These are phyloP conservation scores for Niveomyces coronatus DNA, from an alignment of 2,329 filamentous ascomycete genomes.

Conservation along the genomic window DNA sequence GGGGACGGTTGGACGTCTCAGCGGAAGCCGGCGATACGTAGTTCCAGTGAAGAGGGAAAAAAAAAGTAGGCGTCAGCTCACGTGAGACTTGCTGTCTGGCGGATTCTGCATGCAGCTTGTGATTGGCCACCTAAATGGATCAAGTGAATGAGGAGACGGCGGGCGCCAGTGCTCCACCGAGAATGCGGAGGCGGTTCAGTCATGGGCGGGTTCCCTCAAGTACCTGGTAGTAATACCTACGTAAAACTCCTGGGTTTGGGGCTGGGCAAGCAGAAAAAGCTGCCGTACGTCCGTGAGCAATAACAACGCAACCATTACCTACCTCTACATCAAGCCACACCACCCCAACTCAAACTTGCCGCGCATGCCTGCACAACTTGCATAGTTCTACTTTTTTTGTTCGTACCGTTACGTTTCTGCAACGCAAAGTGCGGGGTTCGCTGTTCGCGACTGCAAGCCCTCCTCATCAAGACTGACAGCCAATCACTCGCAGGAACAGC, in stretches of 20 bases:
- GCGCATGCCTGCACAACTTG: too few species aligned
- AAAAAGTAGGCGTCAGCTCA: slow-evolving; percentile 1
- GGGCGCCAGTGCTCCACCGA: slow-evolving; percentile 9
- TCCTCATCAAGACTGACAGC: slow-evolving; percentile 3
- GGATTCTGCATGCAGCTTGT: background rate
- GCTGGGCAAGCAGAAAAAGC: too few species aligned
- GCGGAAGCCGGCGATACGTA: slow-evolving; percentile 6
- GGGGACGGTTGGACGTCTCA: too few species aligned
- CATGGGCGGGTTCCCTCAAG: background rate
- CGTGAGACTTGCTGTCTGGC: background rate
- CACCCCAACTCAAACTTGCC: slow-evolving; percentile 10
- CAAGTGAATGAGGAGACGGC: slow-evolving; percentile 1
- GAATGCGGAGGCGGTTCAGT: slow-evolving; percentile 7
- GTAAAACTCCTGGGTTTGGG: too few species aligned
- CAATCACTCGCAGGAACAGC: slow-evolving; percentile 8
- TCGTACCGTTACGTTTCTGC: slow-evolving; percentile 3
- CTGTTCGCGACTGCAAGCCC: slow-evolving; percentile 9
- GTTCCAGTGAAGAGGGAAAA: background rate
- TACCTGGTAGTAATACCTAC: too few species aligned
- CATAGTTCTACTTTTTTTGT: too few species aligned
- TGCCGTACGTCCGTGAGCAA: slow-evolving; percentile 1
- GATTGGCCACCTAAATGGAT: slow-evolving; percentile 1
- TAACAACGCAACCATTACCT: slow-evolving; percentile 9
- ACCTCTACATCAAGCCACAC: slow-evolving; percentile 6
- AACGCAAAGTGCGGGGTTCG: slow-evolving; percentile 11